A percentile compares a stretch with the other conserved stretches of the same genome.
phyloP scores from a whole-genome alignment of 257 asterid genomes.

The Pogostemon cablin region DNA sequence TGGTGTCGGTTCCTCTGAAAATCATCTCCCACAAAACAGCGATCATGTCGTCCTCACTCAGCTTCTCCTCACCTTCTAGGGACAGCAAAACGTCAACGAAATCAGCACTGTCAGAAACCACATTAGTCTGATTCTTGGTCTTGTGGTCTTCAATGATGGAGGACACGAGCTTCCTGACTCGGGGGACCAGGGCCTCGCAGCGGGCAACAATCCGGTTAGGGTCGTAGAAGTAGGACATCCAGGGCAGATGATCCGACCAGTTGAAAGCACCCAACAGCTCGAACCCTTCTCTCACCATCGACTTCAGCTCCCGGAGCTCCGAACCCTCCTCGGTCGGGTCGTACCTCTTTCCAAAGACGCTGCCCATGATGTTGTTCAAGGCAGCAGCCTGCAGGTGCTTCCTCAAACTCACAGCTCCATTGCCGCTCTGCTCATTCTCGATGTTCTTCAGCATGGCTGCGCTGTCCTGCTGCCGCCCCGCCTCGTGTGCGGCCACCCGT shows the following conservation, averaged over 20 bases:
- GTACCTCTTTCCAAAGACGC: constrained; percentile 57
- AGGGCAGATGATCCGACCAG: constrained; percentile 52
- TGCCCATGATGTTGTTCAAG: constrained; percentile 51
- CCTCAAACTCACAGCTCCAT: constrained; percentile 35
- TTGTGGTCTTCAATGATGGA: neutral
- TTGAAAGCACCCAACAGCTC: constrained; percentile 34
- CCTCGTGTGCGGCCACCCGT: no score
- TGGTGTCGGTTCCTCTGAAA: constrained; percentile 51
- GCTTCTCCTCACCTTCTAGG: constrained; percentile 22
- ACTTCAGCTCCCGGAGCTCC: constrained; percentile 40
- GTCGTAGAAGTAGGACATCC: constrained; percentile 48
- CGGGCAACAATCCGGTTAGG: constrained; percentile 40
- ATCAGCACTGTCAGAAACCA: no score
- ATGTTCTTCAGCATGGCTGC: constrained; percentile 36
- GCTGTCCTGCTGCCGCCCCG: constrained; percentile 35
- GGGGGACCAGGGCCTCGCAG: constrained; percentile 47
- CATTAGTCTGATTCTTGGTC: no score
- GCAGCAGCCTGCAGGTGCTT: constrained; percentile 48
- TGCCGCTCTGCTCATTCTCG: constrained; percentile 17
- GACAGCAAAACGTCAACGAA: no score
- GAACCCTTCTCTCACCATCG: constrained; percentile 58
- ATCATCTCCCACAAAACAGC: constrained; percentile 76
- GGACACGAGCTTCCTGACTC: constrained; percentile 53
- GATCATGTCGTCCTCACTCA: constrained; percentile 64
- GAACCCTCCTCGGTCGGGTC: constrained; percentile 24